Conservation (phyloP, 192 early-diverging fungal species). For the Podila minutissima region DNA sequence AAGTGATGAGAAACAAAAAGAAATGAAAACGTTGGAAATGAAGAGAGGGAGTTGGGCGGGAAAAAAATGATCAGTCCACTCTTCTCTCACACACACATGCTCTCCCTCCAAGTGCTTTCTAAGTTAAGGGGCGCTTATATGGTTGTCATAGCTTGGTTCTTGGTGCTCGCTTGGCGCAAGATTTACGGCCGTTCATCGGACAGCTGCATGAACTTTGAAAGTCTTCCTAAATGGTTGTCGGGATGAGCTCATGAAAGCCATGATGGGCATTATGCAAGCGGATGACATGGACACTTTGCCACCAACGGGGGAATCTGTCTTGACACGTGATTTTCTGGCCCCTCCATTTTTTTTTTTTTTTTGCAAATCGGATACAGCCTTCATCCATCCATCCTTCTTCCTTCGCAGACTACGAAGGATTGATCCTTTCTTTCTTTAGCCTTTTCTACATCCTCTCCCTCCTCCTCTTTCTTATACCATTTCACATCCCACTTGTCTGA, state of each 20-base stretch:
- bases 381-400: constrained; percentile 2
- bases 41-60: not conserved
- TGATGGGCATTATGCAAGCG: no score
- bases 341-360: not conserved
- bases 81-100: no score
- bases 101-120: not conserved
- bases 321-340: no score
- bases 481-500: not conserved
- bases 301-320: no score
- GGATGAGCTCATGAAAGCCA: no score
- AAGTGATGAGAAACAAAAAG: not conserved
- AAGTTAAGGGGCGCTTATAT: no score
- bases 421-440: constrained; percentile 3
- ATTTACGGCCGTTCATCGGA: no score
- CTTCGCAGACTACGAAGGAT: not conserved
- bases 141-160: no score
- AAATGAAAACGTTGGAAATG: not conserved
- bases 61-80: not conserved
- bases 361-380: not conserved
- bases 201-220: no score
- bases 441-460: not conserved
- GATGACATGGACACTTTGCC: no score
- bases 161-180: no score
- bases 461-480: not conserved
- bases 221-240: no score